Conservation (phyloP, 257 asterid genomes). For the Solanum appendiculatum region DNA sequence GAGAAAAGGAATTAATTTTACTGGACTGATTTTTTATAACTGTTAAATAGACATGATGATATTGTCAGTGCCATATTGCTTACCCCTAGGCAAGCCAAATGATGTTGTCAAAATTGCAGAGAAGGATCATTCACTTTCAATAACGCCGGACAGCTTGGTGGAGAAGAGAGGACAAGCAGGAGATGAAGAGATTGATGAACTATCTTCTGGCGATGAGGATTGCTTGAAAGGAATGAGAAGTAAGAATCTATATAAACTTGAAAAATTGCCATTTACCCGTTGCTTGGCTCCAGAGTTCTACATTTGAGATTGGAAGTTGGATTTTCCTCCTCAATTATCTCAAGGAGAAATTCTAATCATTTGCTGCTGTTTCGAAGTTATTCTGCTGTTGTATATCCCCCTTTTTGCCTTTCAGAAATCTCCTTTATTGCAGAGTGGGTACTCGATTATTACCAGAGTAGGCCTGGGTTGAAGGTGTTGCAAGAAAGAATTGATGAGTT, state of each 20-base stretch:
- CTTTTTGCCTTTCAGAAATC: not conserved
- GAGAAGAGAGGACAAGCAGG: constrained; percentile 21
- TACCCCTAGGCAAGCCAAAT: not conserved
- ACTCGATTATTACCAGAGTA: constrained; percentile 49
- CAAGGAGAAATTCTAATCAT: not conserved
- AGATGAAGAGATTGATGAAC: constrained; percentile 50
- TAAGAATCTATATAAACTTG: constrained; percentile 16
- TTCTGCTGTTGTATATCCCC: not conserved
- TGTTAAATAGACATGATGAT: constrained; percentile 21
- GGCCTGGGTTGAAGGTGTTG: constrained; percentile 67
- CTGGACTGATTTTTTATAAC: not conserved
- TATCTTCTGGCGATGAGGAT: constrained; percentile 85
- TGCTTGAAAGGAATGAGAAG: constrained; percentile 79
- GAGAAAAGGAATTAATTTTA: not conserved
- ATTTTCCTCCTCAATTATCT: not conserved
- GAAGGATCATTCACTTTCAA: constrained; percentile 17
- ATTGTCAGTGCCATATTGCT: constrained; percentile 2
- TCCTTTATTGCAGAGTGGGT: constrained; percentile 59
- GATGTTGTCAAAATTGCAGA: constrained; percentile 1
- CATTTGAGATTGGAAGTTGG: not conserved
- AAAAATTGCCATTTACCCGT: not conserved
- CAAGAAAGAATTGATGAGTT: constrained; percentile 84
- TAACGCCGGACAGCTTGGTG: constrained; percentile 16
- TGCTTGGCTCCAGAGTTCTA: not conserved
- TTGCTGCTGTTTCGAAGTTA: not conserved